Conservation (phyloP, 169 alveolate species). For the Perkinsus chesapeaki region DNA sequence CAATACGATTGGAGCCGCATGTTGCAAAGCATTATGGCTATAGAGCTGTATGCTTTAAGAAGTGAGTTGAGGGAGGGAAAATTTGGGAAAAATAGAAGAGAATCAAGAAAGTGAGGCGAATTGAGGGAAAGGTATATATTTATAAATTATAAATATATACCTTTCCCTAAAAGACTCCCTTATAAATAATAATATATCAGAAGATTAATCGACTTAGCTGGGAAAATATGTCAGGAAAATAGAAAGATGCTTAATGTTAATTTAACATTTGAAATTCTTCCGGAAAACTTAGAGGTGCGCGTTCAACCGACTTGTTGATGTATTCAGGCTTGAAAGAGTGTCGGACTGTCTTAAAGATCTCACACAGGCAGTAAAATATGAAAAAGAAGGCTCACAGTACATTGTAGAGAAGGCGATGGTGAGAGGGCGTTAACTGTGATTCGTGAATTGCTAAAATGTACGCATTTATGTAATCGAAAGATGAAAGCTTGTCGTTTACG, state of each 20-base stretch:
- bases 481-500: too few species aligned
- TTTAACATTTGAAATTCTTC: too few species aligned
- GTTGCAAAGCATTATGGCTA: background rate
- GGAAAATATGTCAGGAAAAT: too few species aligned
- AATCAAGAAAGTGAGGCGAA: background rate
- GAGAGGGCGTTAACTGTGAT: too few species aligned
- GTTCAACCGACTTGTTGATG: background rate
- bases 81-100: background rate
- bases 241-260: too few species aligned
- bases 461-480: too few species aligned
- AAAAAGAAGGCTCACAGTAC: background rate
- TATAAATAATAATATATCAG: too few species aligned
- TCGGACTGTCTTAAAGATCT: background rate
- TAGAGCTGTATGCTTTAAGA: background rate
- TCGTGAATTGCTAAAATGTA: too few species aligned
- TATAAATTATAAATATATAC: too few species aligned
- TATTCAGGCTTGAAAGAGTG: background rate
- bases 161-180: background rate
- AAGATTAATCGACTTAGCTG: too few species aligned
- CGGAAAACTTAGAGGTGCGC: too few species aligned
- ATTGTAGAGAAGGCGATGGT: background rate
- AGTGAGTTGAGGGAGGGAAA: background rate
- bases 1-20: background rate
- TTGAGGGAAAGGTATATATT: background rate
- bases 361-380: background rate